Conservation (phyloP, 768 basidiomycete genomes). For the Exidia glandulosa region DNA sequence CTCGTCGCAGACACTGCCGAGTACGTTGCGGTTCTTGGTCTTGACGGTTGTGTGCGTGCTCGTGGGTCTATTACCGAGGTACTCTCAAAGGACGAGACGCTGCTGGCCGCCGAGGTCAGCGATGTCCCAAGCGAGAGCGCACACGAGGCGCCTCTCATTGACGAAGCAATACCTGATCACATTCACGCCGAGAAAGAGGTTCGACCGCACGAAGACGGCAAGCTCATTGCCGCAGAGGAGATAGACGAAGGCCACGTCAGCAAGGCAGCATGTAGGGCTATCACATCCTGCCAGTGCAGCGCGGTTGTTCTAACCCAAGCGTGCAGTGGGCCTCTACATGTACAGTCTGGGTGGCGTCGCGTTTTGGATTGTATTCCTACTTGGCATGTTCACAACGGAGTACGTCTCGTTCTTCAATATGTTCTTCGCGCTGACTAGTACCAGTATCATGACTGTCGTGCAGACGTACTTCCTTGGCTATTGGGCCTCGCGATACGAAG, state of each 20-base stretch:
- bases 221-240: constrained; percentile 57
- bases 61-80: constrained; percentile 40
- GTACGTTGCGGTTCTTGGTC: constrained; percentile 43
- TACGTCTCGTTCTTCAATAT: neutral
- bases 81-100: constrained; percentile 28
- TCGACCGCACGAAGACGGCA: constrained; percentile 27
- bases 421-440: no score
- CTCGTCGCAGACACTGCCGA: constrained; percentile 42
- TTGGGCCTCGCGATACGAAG: constrained; percentile 34
- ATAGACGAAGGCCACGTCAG: constrained; percentile 48
- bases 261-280: constrained; percentile 34
- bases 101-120: constrained; percentile 14
- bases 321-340: no score
- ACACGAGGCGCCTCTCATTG: constrained; percentile 4
- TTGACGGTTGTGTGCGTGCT: constrained; percentile 40
- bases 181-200: constrained; percentile 10
- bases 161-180: constrained; percentile 12
- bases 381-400: no score
- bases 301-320: no score
- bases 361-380: no score
- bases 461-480: constrained; percentile 35
- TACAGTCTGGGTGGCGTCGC: no score
- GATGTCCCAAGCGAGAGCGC: constrained; percentile 18
- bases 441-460: neutral
- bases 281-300: no score